Evolutionary conservation across 176 grass and related monocot genomes (phyloP), one percentile per base, ranked within the genome.

Genomic region (Chrysopogon serrulatus): DNA sequence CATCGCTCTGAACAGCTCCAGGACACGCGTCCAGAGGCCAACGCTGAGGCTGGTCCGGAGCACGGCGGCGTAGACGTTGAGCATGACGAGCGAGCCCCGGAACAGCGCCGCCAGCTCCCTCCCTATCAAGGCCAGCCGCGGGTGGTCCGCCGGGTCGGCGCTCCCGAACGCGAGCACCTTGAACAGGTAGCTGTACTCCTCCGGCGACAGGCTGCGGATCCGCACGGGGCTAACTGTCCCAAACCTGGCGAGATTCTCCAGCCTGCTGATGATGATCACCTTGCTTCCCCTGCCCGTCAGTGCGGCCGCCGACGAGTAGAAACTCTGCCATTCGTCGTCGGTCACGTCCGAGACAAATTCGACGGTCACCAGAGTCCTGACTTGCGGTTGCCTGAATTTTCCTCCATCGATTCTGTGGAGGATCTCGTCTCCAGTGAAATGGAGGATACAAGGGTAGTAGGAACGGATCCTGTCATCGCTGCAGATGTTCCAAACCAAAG

Each of bases 111-210:
- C 83, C 14, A 85, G 28, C 36, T 85, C 83, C 62, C 54, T 68
- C 34, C 63, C 83, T 10, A 79, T 24, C 31, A 79, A 10, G 0
- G 75, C 65, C 31, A 86, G 54, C 66, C 6, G 30, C 2, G 84
- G 84, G 40, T 86, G 84, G 5, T 79, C 76, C 74, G 27, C 31
- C 12, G 53, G 76, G 66, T 86, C 44, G 0, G 66, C 70, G 30
- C 84, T 79, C 16, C 84, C 76, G n/a, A 86, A 86, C 11, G 66
- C 66, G 11, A 86, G 74, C 5, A 86, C 53, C 76, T 86, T 86
- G 76, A 86, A 86, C 19, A 86, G 67, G 31, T 86, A 86, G 5
- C 76, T 28, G 54, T 79, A 86, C 56, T 86, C 84, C 40, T 86
- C 76, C 23, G 2, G 21, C 0, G 84, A 85, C 9, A 85, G 26